Conservation (phyloP, 1,284 basidiomycete genomes). For the Irpex rosettiformis region DNA sequence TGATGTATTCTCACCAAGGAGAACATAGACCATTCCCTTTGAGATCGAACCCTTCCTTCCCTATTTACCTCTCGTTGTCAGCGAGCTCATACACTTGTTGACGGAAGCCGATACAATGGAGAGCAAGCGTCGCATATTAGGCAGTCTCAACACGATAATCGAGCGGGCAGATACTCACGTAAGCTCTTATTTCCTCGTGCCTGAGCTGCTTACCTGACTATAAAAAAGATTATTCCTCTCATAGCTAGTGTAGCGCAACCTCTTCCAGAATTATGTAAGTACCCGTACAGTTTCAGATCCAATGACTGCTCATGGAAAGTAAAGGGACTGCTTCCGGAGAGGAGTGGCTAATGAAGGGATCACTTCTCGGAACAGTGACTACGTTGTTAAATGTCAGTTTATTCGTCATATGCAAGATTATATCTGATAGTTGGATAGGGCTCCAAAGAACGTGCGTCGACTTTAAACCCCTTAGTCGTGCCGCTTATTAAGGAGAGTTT, state of each 20-base stretch:
- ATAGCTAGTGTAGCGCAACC: slow-evolving; percentile 62
- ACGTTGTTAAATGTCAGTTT: slow-evolving; percentile 64
- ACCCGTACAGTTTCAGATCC: slow-evolving; percentile 10
- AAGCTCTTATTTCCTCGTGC: slow-evolving; percentile 17
- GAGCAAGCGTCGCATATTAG: slow-evolving; percentile 73
- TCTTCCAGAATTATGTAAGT: slow-evolving; percentile 75
- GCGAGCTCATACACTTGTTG: slow-evolving; percentile 64
- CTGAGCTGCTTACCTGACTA: neutral
- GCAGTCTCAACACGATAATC: slow-evolving; percentile 71
- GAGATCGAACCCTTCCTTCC: slow-evolving; percentile 55
- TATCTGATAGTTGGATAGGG: slow-evolving; percentile 42
- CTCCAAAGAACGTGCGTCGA: slow-evolving; percentile 54
- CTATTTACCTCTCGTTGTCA: slow-evolving; percentile 54
- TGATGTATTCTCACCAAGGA: slow-evolving; percentile 1
- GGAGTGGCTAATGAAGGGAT: slow-evolving; percentile 79
- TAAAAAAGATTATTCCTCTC: slow-evolving; percentile 64
- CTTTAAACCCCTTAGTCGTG: slow-evolving; percentile 59
- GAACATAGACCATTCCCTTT: slow-evolving; percentile 54
- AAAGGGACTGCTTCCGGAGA: slow-evolving; percentile 65
- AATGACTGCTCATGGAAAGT: neutral
- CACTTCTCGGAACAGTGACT: slow-evolving; percentile 69
- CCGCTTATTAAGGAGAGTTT: slow-evolving; percentile 78
- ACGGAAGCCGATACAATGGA: slow-evolving; percentile 76
- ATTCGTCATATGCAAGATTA: neutral
- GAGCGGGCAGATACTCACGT: slow-evolving; percentile 64